These are phyloP conservation scores for Exophiala sp. DNA, from an alignment of 2,329 filamentous ascomycete species.

Conservation along the genomic window DNA sequence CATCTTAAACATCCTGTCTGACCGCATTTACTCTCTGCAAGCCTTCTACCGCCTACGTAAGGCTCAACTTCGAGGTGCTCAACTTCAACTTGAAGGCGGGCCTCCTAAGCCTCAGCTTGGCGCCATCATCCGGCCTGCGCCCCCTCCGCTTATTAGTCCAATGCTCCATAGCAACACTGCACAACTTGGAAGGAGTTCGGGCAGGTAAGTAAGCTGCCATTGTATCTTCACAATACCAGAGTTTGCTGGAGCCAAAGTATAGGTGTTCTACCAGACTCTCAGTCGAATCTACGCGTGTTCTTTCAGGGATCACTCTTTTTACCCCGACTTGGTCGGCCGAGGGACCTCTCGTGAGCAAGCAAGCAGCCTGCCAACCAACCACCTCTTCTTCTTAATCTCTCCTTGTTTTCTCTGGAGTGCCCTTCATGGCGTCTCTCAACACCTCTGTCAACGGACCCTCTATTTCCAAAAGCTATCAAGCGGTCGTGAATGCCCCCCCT, in stretches of 20 bases:
- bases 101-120: too few species aligned
- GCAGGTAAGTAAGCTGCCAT: conserved; percentile 13
- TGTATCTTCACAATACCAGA: background rate
- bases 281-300: background rate
- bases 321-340: background rate
- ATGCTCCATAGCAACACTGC: conserved; percentile 9
- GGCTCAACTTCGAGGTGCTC: too few species aligned
- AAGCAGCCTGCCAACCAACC: conserved; percentile 5
- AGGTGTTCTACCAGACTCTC: background rate
- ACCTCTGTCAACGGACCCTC: conserved; percentile 72
- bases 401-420: background rate
- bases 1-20: too few species aligned
- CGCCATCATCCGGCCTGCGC: conserved; percentile 2
- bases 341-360: background rate
- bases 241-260: background rate
- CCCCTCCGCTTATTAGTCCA: background rate
- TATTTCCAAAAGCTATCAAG: conserved; percentile 70
- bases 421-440: conserved; percentile 70
- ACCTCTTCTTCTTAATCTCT: conserved; percentile 4
- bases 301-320: background rate
- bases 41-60: too few species aligned
- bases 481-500: conserved; percentile 56
- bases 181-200: conserved; percentile 1
- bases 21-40: too few species aligned
- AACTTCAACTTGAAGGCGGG: background rate